Evolutionary conservation across 345 rosid species (phyloP).

Genomic region (Turritis glabra): DNA sequence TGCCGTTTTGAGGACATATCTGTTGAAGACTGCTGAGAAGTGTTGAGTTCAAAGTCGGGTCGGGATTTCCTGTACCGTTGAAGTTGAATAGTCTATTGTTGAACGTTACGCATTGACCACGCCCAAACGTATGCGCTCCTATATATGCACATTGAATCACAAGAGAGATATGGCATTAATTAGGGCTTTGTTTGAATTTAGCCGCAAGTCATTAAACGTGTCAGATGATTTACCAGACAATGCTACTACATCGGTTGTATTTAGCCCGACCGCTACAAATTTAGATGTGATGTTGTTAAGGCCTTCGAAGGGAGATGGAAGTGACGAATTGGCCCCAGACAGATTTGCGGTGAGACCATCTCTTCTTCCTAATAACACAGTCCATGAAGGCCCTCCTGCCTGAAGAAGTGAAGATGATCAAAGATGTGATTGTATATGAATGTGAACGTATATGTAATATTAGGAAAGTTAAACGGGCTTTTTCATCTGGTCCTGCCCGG

Average conservation of each 20-base stretch:
- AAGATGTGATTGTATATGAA: background rate
- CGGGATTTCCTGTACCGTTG: slow-evolving; percentile 45
- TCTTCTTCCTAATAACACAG: slow-evolving; percentile 40
- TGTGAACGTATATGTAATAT: background rate
- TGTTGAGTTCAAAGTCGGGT: slow-evolving; percentile 53
- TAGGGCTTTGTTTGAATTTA: slow-evolving; percentile 9
- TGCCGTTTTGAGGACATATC: slow-evolving; percentile 59
- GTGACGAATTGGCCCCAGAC: slow-evolving; percentile 22
- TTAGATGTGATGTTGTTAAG: slow-evolving; percentile 30
- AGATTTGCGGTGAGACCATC: slow-evolving; percentile 37
- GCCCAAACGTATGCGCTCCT: slow-evolving; percentile 78
- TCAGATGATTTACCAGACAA: slow-evolving; percentile 32
- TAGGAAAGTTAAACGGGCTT: too few species aligned
- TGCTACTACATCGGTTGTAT: slow-evolving; percentile 33
- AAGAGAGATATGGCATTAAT: background rate
- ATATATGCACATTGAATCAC: background rate
- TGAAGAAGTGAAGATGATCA: slow-evolving; percentile 28
- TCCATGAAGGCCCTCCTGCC: slow-evolving; percentile 45
- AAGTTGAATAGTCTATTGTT: slow-evolving; percentile 50
- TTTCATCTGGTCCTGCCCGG: background rate
- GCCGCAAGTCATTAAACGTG: background rate
- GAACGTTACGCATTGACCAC: slow-evolving; percentile 48
- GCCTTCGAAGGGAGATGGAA: slow-evolving; percentile 40
- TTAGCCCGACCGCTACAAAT: slow-evolving; percentile 36
- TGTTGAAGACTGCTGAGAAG: slow-evolving; percentile 41